Evolutionary conservation across 352 stramenopile genomes (phyloP).

Genomic region (Globisporangium nunn): DNA sequence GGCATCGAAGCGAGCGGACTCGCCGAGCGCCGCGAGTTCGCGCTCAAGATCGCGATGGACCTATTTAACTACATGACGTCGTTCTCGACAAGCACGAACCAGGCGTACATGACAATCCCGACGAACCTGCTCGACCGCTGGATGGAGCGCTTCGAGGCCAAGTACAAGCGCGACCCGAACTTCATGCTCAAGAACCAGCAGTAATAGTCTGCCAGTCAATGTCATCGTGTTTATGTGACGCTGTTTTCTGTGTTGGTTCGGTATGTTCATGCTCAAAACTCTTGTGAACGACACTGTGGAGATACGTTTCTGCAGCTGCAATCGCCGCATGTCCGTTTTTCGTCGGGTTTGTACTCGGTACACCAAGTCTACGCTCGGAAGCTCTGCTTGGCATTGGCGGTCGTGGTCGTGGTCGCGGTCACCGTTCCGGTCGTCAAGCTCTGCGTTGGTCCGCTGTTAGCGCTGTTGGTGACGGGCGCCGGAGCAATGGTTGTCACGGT

Average conservation of each 20-base stretch:
- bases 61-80: constrained; percentile 91
- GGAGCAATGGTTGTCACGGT: not conserved
- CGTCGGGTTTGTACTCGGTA: no score
- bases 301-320: not conserved
- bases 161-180: constrained; percentile 85
- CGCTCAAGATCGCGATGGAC: constrained; percentile 89
- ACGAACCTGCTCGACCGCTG: constrained; percentile 90
- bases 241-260: no score
- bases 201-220: not conserved
- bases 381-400: constrained; percentile 4
- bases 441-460: constrained; percentile 6
- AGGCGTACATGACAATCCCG: constrained; percentile 83
- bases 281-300: not conserved
- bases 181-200: constrained; percentile 85
- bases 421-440: not conserved
- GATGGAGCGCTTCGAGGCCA: constrained; percentile 88
- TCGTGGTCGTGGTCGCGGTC: constrained; percentile 1
- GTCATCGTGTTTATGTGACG: no score
- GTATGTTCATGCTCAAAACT: not conserved
- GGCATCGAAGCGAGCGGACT: constrained; percentile 59
- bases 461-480: constrained; percentile 1
- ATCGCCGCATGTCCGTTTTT: not conserved
- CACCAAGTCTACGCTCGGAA: not conserved
- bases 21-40: constrained; percentile 71
- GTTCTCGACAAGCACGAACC: constrained; percentile 71